phyloP scores from a whole-genome alignment of 805 yeast genomes.

The Isabelozyma gotoi region DNA sequence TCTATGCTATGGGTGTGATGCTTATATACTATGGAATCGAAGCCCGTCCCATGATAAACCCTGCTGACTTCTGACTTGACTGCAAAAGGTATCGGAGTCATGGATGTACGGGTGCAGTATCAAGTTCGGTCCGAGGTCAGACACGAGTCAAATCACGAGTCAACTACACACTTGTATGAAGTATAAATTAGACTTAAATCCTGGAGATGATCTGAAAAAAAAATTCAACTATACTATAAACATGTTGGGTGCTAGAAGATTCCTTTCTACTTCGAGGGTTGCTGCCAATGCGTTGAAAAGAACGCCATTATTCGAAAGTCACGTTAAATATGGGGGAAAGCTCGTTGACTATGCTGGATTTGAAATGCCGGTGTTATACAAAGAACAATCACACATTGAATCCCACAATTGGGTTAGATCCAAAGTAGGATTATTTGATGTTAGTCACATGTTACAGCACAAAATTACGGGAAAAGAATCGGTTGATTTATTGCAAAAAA shows the following conservation, averaged over 20 bases:
- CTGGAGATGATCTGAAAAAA: neutral
- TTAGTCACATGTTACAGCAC: constrained; percentile 97
- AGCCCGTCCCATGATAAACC: neutral
- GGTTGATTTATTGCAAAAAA: constrained; percentile 63
- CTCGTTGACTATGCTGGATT: constrained; percentile 98
- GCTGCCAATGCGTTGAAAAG: constrained; percentile 37
- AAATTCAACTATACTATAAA: neutral
- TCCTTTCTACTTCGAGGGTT: constrained; percentile 20
- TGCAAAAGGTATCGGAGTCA: neutral
- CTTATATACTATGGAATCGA: neutral
- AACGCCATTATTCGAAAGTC: constrained; percentile 84
- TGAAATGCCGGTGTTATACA: constrained; percentile 89
- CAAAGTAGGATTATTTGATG: constrained; percentile 91
- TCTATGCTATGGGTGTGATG: neutral
- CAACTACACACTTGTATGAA: neutral
- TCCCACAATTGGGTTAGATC: constrained; percentile 93
- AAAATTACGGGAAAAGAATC: constrained; percentile 68
- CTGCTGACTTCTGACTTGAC: neutral
- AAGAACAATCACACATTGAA: constrained; percentile 82
- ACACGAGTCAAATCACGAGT: neutral
- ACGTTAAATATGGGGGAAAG: constrained; percentile 75
- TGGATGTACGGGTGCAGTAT: neutral
- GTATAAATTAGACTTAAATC: neutral
- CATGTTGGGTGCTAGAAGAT: constrained; percentile 12
- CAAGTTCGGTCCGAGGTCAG: neutral